Evolutionary conservation across 2,329 filamentous ascomycete species (phyloP), one percentile per base, ranked within the genome.

Genomic region (Diaporthe sp.): DNA sequence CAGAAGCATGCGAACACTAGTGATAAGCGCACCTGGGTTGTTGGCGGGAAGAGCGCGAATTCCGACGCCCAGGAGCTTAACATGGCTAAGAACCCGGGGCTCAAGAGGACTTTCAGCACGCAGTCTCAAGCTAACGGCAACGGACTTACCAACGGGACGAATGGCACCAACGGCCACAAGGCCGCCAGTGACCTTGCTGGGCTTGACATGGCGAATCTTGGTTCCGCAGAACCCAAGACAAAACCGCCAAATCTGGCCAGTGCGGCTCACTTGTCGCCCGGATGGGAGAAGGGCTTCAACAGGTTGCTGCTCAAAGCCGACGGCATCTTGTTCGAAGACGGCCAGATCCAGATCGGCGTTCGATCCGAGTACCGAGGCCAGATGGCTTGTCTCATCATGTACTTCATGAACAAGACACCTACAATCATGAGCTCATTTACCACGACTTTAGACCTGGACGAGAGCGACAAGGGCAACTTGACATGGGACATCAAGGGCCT

Each of bases 41-140:
- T 98, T n/a, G 96, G 96, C 77, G 96, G 95, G 76, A 98, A 98
- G 86, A 95, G 97, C 82, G 96, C 96, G 75, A 98, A 98, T 82
- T 88, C 92, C 1, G 95, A 98, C 81, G 88, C 92, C 60, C 90
- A 92, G 74, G 96, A 98, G 83, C 91, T 98, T 76, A 92, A 91
- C 78, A 90, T 98, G 84, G 93, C 92, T 42, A 95, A 97, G 84
- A 93, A 93, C 77, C 92, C 93, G 15, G 94, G 94, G 17, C 89
- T 98, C 74, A 98, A 96, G 86, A 93, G 96, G 79, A 93, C 94
- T 1, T 98, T 98, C 81, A 98, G 92, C 78, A 87, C 87, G 1
- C 88, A 89, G 78, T 86, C 88, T 2, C 81, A 84, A 31, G 77
- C 83, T n/a, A 87, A 89, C 77, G 88, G 87, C 58, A 89, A 88